phyloP scores from a whole-genome alignment of 305 asterid species.

The Rubia tinctorum region DNA sequence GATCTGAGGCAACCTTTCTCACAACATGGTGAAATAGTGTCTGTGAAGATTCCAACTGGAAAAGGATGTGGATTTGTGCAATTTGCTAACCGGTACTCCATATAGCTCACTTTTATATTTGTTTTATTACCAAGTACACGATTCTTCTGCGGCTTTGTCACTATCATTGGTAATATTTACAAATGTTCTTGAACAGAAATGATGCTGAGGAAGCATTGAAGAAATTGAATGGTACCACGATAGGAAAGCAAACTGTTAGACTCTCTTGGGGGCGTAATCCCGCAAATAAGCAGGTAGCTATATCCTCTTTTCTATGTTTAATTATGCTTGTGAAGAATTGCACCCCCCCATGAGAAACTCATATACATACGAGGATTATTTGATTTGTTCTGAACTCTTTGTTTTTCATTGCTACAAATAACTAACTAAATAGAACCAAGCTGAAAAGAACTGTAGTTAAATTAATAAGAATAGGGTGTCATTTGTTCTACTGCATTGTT shows the following conservation, averaged over 20 bases:
- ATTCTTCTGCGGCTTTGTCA: conserved; percentile 5
- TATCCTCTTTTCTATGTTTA: conserved; percentile 3
- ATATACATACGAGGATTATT: background rate
- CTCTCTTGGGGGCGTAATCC: conserved; percentile 99
- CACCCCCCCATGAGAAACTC: background rate
- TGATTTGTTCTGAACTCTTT: background rate
- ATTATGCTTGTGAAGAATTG: background rate
- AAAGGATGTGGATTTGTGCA: conserved; percentile 98
- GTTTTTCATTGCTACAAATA: background rate
- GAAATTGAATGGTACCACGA: conserved; percentile 68
- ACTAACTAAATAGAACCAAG: background rate
- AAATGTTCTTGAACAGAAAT: conserved; percentile 37
- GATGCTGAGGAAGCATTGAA: conserved; percentile 95
- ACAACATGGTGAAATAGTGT: conserved; percentile 77
- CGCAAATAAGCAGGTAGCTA: conserved; percentile 70
- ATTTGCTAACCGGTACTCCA: conserved; percentile 68
- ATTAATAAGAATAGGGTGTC: too few species aligned
- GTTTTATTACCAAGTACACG: background rate
- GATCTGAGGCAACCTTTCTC: conserved; percentile 88
- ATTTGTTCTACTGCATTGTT: too few species aligned
- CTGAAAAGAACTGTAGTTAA: background rate
- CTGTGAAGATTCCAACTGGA: conserved; percentile 90
- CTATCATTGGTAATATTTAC: background rate
- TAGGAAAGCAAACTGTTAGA: conserved; percentile 87
- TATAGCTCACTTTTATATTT: background rate